Conservation (phyloP, 2,329 filamentous ascomycete species). For the Epichloe uncinata region DNA sequence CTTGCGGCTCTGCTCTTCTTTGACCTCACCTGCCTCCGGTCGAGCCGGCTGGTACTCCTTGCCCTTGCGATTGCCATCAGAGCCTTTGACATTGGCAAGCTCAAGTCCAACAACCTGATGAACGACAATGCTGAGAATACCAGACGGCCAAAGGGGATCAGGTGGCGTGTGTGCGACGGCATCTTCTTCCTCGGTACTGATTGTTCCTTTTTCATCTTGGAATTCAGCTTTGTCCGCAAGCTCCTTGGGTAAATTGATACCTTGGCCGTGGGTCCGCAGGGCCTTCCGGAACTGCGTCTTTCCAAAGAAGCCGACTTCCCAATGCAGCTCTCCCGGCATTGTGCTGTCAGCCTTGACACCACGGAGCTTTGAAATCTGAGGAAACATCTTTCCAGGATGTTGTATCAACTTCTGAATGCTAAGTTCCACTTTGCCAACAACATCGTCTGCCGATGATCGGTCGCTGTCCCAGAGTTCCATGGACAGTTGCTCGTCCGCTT, state of each 20-base stretch:
- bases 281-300: conserved; percentile 81
- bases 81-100: conserved; percentile 81
- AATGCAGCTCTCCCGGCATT: conserved; percentile 90
- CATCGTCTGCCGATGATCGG: conserved; percentile 80
- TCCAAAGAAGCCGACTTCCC: conserved; percentile 92
- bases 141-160: conserved; percentile 91
- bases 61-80: conserved; percentile 65
- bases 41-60: conserved; percentile 83
- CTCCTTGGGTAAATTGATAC: conserved; percentile 59
- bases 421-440: conserved; percentile 87
- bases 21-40: conserved; percentile 66
- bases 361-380: conserved; percentile 68
- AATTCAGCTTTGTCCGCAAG: conserved; percentile 63
- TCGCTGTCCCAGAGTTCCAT: conserved; percentile 97
- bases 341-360: conserved; percentile 72
- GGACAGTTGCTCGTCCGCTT: conserved; percentile 83
- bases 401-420: conserved; percentile 93
- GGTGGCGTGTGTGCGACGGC: conserved; percentile 82
- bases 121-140: conserved; percentile 71
- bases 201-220: conserved; percentile 70
- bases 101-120: conserved; percentile 95
- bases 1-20: conserved; percentile 66
- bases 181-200: conserved; percentile 61
- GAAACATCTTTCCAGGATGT: conserved; percentile 82
- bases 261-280: conserved; percentile 75